phyloP scores from a whole-genome alignment of 257 asterid species.

The Penstemon barbatus region DNA sequence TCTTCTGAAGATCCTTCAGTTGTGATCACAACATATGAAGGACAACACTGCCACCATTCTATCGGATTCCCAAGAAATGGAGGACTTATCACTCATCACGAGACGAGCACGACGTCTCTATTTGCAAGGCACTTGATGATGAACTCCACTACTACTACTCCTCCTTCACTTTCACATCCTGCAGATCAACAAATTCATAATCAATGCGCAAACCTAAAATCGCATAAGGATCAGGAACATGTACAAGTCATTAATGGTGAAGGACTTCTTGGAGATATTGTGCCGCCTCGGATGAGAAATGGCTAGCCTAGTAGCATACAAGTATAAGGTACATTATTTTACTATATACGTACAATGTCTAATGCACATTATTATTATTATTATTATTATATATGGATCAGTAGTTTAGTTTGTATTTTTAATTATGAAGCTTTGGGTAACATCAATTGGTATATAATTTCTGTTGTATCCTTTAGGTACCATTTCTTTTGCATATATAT shows the following conservation, averaged over 20 bases:
- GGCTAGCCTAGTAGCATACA: conserved; percentile 8
- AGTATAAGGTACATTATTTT: too few species aligned
- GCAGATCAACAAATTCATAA: conserved; percentile 29
- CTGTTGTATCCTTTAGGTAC: too few species aligned
- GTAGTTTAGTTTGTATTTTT: too few species aligned
- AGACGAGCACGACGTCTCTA: conserved; percentile 6
- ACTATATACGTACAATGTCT: too few species aligned
- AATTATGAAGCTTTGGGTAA: too few species aligned
- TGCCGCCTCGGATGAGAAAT: conserved; percentile 63
- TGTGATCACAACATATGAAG: conserved; percentile 87
- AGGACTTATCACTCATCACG: conserved; percentile 38
- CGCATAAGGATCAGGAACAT: background rate
- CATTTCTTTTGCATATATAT: too few species aligned
- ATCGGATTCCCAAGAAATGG: conserved; percentile 57
- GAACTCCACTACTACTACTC: background rate
- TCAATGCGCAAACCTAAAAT: too few species aligned
- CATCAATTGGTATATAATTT: too few species aligned
- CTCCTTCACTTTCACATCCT: conserved; percentile 36
- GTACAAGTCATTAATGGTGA: conserved; percentile 38
- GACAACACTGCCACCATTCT: conserved; percentile 79
- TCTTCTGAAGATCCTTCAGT: conserved; percentile 70
- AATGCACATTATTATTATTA: too few species aligned
- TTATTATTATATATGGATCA: too few species aligned
- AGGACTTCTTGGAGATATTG: conserved; percentile 85
- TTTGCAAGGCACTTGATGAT: conserved; percentile 30